phyloP scores from a whole-genome alignment of 2,329 filamentous ascomycete species.

The Claviceps fusiformis region DNA sequence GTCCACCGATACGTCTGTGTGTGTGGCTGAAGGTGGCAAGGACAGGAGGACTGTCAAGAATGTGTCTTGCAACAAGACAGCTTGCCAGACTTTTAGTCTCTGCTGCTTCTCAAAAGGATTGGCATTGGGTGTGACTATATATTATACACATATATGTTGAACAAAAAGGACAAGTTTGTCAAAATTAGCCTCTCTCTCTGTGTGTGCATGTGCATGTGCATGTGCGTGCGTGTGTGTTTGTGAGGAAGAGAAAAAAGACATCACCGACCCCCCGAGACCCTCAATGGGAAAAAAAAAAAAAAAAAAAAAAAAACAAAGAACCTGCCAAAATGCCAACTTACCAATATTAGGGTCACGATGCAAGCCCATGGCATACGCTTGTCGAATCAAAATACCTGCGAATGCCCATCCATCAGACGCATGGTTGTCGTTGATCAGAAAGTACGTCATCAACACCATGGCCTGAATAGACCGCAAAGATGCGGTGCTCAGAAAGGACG shows the following conservation, averaged over 20 bases:
- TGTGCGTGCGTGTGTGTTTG: background rate
- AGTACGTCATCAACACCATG: conserved; percentile 70
- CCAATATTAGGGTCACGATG: conserved; percentile 67
- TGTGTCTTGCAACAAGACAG: conserved; percentile 67
- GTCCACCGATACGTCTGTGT: conserved; percentile 66
- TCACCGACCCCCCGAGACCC: background rate
- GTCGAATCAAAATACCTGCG: conserved; percentile 61
- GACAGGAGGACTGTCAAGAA: conserved; percentile 68
- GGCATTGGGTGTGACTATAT: conserved; percentile 46
- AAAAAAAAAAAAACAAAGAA: background rate
- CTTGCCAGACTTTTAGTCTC: conserved; percentile 69
- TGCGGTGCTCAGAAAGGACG: conserved; percentile 62
- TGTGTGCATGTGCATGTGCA: no score
- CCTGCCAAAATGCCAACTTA: conserved; percentile 13
- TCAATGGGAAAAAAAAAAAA: background rate
- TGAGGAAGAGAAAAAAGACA: background rate
- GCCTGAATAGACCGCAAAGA: conserved; percentile 62
- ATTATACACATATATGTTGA: background rate
- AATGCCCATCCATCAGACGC: conserved; percentile 75
- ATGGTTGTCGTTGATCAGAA: conserved; percentile 76
- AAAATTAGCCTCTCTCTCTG: background rate
- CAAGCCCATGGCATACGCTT: conserved; percentile 70
- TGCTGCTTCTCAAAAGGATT: conserved; percentile 63
- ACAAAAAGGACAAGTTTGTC: background rate
- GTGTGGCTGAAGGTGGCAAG: conserved; percentile 62